A percentile compares a stretch with the other conserved stretches of the same genome.
phyloP scores from a whole-genome alignment of 2,329 filamentous ascomycete species.

The Blastomyces parvus region DNA sequence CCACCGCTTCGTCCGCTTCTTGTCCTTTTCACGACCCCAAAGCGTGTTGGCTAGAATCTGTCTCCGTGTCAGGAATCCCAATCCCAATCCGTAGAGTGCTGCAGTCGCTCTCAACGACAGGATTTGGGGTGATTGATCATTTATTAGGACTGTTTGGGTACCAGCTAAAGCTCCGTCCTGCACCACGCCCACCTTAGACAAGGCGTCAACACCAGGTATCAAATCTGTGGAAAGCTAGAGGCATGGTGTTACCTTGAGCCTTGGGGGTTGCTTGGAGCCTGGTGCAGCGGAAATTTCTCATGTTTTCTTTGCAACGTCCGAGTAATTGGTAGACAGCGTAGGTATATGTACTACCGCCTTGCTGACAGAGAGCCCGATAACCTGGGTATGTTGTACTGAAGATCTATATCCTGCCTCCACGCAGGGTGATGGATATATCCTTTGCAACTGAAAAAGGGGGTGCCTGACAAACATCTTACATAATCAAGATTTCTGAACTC shows the following conservation, averaged over 20 bases:
- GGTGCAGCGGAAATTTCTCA: not conserved
- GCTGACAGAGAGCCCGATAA: conserved; percentile 1
- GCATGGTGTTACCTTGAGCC: conserved; percentile 7
- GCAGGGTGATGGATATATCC: too few relatives aligned
- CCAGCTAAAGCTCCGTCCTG: not conserved
- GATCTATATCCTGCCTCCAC: not conserved
- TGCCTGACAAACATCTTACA: not conserved
- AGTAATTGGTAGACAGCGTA: not conserved
- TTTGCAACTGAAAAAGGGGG: not conserved
- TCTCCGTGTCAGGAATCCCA: not conserved
- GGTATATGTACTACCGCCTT: not conserved
- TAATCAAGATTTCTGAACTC: not conserved
- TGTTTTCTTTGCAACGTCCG: not conserved
- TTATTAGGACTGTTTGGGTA: not conserved
- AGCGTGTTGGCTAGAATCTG: not conserved
- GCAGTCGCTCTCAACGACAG: not conserved
- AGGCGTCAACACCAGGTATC: conserved; percentile 4
- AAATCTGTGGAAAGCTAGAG: conserved; percentile 5
- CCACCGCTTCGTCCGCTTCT: not conserved
- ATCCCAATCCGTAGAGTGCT: not conserved
- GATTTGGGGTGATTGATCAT: conserved; percentile 7
- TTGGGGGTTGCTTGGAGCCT: conserved; percentile 7
- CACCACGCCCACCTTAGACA: conserved; percentile 7
- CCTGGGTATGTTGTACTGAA: conserved; percentile 8
- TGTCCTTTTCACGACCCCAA: not conserved